Base-by-base conservation (phyloP, 2,329 filamentous ascomycete species). In the Apiospora marii region DNA sequence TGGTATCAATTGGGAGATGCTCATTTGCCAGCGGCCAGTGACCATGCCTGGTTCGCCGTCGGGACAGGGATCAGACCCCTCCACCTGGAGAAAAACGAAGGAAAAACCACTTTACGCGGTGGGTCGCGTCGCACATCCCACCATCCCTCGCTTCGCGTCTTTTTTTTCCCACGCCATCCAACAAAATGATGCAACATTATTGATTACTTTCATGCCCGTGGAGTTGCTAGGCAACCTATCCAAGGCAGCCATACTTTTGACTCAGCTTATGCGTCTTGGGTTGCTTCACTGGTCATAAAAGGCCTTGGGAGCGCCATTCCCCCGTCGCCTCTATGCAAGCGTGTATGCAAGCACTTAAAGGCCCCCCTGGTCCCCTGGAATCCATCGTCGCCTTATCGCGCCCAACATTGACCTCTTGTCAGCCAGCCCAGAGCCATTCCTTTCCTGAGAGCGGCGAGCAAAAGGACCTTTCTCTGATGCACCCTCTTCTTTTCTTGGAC, bases 51-150 rank as follows among this genome's bases (percentile, higher is more conserved):
- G 58, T 41, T 24, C 58, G 58, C 58, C 16, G 58, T 41, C 34
- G 34, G 34, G 16, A 49, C 78, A 80, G 75, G 79, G 79, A 75
- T 78, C 67, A 76, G 72, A 80, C 73, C 73, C 67, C 53, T 44
- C 67, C 69, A 69, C 22, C 44, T n/a, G 16, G 19, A 41, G 58
- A 41, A 64, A 64, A 41, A 51, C 8, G 49, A 72, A 68, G 16
- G 30, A 48, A 68, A 76, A 81, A 81, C 80, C 81, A 82, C 81
- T 82, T 82, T 82, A 83, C 81, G 81, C 81, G 81, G 79, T 79
- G 73, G 77, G 74, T 75, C 80, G 80, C 78, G 80, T 79, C 76
- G 44, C 58, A 76, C 79, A 78, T 78, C 76, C 77, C 78, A 79
- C 80, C 78, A 78, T 79, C 68, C 68, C 68, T 24, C 27, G 46